Percentiles rank a stretch among this genome's conserved stretches.
phyloP scores from a whole-genome alignment of 1,284 basidiomycete species.

The Tylopilus microsporus region DNA sequence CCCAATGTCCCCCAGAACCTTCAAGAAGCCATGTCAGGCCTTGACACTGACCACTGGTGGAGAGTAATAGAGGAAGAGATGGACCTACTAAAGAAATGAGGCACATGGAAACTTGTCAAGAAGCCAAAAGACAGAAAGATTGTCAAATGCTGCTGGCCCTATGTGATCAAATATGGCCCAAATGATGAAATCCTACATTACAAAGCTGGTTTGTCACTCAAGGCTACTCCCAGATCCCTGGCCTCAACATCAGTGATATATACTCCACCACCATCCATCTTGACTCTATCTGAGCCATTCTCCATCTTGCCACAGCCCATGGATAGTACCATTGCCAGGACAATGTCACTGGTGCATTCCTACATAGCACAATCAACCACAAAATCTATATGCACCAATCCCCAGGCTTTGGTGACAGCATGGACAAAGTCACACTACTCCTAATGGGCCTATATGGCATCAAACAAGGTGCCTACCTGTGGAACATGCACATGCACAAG shows the following conservation, averaged over 20 bases:
- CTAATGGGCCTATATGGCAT: too few relatives aligned
- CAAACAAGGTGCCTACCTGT: too few relatives aligned
- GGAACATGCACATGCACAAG: too few relatives aligned
- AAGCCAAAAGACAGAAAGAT: neutral
- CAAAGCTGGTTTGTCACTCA: neutral
- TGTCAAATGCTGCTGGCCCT: neutral
- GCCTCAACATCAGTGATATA: neutral
- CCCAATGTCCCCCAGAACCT: neutral
- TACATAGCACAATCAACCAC: neutral
- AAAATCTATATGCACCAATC: neutral
- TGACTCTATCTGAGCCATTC: neutral
- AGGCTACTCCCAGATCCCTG: neutral
- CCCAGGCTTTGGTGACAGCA: too few relatives aligned
- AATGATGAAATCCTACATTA: slow-evolving; percentile 23
- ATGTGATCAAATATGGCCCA: slow-evolving; percentile 19
- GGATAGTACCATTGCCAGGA: neutral
- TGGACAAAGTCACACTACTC: too few relatives aligned
- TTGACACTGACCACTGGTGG: neutral
- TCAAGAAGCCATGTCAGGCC: neutral
- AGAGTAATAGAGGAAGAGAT: neutral
- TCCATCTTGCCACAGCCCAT: neutral
- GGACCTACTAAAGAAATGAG: too few relatives aligned
- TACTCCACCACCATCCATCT: neutral
- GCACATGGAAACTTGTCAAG: too few relatives aligned
- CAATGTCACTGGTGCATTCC: neutral